Conservation (phyloP, 257 asterid species). For the Nicotiana otophora region DNA sequence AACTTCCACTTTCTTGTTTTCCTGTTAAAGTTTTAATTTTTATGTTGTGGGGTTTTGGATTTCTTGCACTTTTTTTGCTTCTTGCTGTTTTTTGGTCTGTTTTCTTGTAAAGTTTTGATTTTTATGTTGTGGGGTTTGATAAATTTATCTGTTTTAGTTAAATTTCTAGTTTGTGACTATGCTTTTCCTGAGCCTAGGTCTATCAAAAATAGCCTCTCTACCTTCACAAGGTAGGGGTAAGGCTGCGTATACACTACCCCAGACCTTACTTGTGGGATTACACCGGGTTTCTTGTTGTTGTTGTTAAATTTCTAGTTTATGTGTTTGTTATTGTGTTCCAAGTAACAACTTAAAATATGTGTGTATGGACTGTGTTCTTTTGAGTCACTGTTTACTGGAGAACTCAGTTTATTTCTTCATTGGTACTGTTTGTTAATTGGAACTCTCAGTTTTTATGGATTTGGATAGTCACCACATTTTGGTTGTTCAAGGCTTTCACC, state of each 20-base stretch:
- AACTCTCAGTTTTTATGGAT: background rate
- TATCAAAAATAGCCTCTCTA: no score
- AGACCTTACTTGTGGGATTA: no score
- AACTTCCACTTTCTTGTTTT: background rate
- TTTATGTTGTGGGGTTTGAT: background rate
- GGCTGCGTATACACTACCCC: background rate
- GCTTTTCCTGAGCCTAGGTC: background rate
- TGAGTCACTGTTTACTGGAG: background rate
- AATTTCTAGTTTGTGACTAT: background rate
- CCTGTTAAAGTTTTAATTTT: slow-evolving; percentile 9
- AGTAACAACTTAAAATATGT: background rate
- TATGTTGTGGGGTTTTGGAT: slow-evolving; percentile 18
- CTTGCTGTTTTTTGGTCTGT: background rate
- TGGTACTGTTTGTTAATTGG: background rate
- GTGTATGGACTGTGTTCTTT: background rate
- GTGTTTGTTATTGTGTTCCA: background rate
- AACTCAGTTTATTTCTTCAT: background rate
- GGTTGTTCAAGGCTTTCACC: background rate
- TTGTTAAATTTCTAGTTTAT: background rate
- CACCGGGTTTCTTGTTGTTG: background rate
- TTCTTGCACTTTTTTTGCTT: background rate
- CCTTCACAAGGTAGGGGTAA: background rate
- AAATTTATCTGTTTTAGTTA: background rate
- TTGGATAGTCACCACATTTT: background rate
- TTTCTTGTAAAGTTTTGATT: background rate